A percentile compares a stretch with the other conserved stretches of the same genome.
phyloP scores from a whole-genome alignment of 1,139 yeast genomes.

The Kurtzmaniella quercitrusa region DNA sequence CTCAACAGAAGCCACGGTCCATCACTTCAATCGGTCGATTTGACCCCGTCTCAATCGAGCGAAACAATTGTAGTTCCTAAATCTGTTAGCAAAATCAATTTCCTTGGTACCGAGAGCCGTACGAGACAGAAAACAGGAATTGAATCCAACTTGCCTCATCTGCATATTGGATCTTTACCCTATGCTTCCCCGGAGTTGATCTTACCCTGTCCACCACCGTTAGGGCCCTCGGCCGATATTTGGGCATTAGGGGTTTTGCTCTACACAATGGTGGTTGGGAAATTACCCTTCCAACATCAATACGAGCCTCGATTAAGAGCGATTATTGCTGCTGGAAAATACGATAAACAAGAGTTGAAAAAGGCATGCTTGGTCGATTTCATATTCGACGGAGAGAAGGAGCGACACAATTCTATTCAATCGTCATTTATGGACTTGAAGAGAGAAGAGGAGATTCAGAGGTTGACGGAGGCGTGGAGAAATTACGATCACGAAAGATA shows the following conservation, averaged over 20 bases:
- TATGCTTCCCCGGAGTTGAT: constrained; percentile 88
- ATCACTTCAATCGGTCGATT: constrained; percentile 29
- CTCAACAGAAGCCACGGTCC: constrained; percentile 30
- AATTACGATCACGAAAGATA: constrained; percentile 18
- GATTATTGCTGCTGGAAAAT: constrained; percentile 66
- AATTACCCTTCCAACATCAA: constrained; percentile 76
- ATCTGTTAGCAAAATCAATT: background rate
- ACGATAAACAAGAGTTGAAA: constrained; percentile 41
- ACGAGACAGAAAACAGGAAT: constrained; percentile 12
- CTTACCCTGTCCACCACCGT: constrained; percentile 59
- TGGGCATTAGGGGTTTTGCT: constrained; percentile 88
- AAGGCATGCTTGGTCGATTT: constrained; percentile 28
- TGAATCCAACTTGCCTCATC: constrained; percentile 50
- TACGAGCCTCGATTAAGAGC: constrained; percentile 76
- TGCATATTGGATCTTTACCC: constrained; percentile 83
- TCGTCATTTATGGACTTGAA: constrained; percentile 21
- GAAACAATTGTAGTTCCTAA: constrained; percentile 5
- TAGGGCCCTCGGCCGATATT: constrained; percentile 73
- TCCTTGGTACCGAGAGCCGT: background rate
- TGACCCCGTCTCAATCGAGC: constrained; percentile 27
- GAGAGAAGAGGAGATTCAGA: constrained; percentile 14
- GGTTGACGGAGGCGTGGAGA: constrained; percentile 19
- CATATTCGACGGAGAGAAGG: constrained; percentile 16
- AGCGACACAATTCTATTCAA: constrained; percentile 9
- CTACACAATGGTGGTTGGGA: constrained; percentile 70